phyloP scores from a whole-genome alignment of 495 filamentous ascomycete species.

The Neurospora cerealis region DNA sequence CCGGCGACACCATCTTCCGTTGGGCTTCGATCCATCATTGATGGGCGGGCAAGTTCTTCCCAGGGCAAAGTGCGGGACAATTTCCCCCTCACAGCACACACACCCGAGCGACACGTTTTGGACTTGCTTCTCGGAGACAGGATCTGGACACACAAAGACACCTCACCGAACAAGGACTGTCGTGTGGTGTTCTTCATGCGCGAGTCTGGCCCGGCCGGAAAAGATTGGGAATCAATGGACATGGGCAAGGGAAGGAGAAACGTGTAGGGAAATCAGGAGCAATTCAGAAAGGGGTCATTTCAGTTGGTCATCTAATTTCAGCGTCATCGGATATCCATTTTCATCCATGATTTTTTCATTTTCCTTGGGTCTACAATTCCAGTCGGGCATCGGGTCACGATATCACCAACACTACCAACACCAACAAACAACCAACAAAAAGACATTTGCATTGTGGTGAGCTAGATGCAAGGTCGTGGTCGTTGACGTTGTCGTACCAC shows the following conservation, averaged over 20 bases:
- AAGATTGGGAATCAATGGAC: neutral
- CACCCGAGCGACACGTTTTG: neutral
- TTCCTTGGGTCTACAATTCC: neutral
- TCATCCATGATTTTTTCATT: neutral
- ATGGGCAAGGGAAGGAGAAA: neutral
- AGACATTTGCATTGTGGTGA: neutral
- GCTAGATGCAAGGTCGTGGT: neutral
- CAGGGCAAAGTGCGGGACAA: neutral
- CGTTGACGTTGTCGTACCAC: neutral
- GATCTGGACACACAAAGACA: neutral
- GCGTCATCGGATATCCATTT: neutral
- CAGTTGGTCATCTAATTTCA: neutral
- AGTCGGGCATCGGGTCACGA: neutral
- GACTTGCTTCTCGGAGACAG: neutral
- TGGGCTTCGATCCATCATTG: neutral
- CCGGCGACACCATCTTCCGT: neutral
- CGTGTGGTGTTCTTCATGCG: neutral
- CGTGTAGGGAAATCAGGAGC: neutral
- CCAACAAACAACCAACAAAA: neutral
- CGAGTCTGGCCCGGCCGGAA: neutral
- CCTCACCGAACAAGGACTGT: neutral
- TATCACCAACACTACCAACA: neutral
- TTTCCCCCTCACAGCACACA: neutral
- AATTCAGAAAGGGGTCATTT: neutral
- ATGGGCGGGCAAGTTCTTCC: neutral